Evolutionary conservation across 768 basidiomycete genomes (phyloP).

Genomic region (Tricholoma terreum): DNA sequence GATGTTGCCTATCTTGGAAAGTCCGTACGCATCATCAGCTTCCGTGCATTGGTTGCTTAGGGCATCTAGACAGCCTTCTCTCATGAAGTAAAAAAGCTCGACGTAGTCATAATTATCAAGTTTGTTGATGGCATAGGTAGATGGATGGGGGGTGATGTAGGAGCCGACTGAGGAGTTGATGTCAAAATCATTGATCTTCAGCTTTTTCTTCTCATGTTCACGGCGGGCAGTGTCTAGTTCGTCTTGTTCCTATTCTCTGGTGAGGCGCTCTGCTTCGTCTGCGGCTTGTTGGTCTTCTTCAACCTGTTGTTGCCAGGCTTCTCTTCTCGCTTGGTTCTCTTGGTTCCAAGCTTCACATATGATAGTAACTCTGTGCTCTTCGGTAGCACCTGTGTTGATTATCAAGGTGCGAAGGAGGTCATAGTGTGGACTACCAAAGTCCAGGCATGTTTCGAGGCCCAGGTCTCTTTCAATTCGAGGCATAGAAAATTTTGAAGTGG

Average conservation of each 20-base stretch:
- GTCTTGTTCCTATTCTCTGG: neutral
- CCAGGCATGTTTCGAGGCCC: neutral
- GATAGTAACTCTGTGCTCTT: too few species aligned
- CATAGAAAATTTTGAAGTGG: neutral
- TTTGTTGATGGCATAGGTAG: conserved; percentile 8
- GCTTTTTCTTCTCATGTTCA: too few species aligned
- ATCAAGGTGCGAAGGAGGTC: too few species aligned
- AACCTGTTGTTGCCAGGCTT: neutral
- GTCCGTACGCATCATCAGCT: conserved; percentile 9
- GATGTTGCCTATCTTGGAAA: conserved; percentile 8
- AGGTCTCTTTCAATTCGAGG: too few species aligned
- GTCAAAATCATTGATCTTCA: too few species aligned
- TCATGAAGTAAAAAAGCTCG: conserved; percentile 10
- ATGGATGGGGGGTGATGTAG: conserved; percentile 1
- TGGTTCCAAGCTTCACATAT: neutral
- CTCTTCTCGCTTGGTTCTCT: neutral
- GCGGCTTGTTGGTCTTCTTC: too few species aligned
- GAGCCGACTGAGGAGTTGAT: neutral
- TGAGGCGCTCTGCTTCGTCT: neutral
- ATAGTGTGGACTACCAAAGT: too few species aligned
- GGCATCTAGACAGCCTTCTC: conserved; percentile 4
- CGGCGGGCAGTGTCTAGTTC: too few species aligned
- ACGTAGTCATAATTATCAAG: conserved; percentile 14
- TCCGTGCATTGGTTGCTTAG: neutral
- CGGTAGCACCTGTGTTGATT: neutral